Base-by-base conservation (phyloP, 352 stramenopile species). In the Pythium chondricola region DNA sequence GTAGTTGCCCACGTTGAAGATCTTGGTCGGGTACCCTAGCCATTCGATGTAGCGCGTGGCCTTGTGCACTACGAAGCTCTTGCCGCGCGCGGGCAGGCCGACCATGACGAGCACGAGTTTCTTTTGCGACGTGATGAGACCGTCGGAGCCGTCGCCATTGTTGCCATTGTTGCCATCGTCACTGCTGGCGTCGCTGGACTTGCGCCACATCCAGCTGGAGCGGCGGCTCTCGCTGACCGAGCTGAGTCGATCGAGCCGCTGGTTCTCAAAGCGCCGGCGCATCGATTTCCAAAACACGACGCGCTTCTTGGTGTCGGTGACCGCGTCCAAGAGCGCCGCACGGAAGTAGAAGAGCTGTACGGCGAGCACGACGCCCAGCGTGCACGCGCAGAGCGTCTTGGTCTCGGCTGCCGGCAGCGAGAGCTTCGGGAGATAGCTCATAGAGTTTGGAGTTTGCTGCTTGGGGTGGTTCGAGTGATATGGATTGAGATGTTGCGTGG, bases 1-100 rank as follows among this genome's bases (percentile, higher is more conserved):
- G 61, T 97, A 86, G 47, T 96, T 91, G 52, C 94, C 94, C 9
- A 97, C 94, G 54, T 98, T 98, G 58, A 98, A 98, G 41, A 97
- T 94, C 56, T 85, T 85, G 43, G 85, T 97, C 27, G 83, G 71
- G 29, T 79, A 85, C 7, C 92, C 90, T 21, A 93, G 61, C 92
- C 92, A 98, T 52, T 88, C 81, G n/a, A 97, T 81, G 65, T 97
- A 98, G 37, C 83, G 82, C 48, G 87, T 72, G 6, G 96, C 70
- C 62, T 98, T 98, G 46, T 95, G 82, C 55, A 95, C 84, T 26
- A 98, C 90, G 57, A 98, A 98, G 48, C 85, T 97, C 82, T 98
- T 98, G 56, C 93, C 93, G 40, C 93, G 81, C 30, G 89, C 93
- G 0, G 93, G 91, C n/a, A 98, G 63, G 3, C 93, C 93, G 35